Conservation (phyloP, 2,329 filamentous ascomycete species). For the Pseudogymnoascus sp. region DNA sequence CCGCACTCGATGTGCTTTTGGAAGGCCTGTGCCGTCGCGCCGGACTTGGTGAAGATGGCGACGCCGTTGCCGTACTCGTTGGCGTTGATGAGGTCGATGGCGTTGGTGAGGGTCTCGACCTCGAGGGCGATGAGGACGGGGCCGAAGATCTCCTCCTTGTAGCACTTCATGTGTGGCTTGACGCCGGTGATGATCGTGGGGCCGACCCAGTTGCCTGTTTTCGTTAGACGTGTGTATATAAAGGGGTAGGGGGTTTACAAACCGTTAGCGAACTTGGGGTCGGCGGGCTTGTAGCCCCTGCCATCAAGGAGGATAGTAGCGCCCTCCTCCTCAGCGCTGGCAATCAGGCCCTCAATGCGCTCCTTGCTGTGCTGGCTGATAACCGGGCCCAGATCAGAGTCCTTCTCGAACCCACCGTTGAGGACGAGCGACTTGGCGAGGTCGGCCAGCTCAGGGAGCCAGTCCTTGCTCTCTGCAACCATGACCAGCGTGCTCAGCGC, state of each 20-base stretch:
- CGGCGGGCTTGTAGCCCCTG: conserved; percentile 59
- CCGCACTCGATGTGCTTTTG: conserved; percentile 75
- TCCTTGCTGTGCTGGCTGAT: conserved; percentile 73
- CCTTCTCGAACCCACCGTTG: conserved; percentile 74
- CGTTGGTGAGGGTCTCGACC: conserved; percentile 69
- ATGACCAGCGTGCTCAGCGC: conserved; percentile 75
- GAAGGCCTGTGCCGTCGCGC: conserved; percentile 70
- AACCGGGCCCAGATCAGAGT: conserved; percentile 73
- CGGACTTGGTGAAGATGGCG: conserved; percentile 75
- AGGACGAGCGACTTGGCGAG: conserved; percentile 65
- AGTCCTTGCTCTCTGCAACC: conserved; percentile 77
- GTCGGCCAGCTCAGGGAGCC: conserved; percentile 71
- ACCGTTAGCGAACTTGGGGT: conserved; percentile 67
- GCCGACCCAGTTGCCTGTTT: conserved; percentile 61
- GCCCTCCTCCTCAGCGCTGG: conserved; percentile 70
- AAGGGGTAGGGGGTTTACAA: background rate
- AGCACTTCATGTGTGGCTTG: conserved; percentile 74
- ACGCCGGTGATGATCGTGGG: conserved; percentile 80
- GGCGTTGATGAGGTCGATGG: conserved; percentile 71
- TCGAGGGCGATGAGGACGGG: conserved; percentile 77
- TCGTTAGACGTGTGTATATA: background rate
- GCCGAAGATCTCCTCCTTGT: conserved; percentile 78
- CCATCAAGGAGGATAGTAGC: conserved; percentile 78
- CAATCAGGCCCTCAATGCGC: conserved; percentile 69
- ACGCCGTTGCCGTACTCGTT: conserved; percentile 85